Conservation (phyloP, 495 filamentous ascomycete genomes). For the Annulohypoxylon stygium region DNA sequence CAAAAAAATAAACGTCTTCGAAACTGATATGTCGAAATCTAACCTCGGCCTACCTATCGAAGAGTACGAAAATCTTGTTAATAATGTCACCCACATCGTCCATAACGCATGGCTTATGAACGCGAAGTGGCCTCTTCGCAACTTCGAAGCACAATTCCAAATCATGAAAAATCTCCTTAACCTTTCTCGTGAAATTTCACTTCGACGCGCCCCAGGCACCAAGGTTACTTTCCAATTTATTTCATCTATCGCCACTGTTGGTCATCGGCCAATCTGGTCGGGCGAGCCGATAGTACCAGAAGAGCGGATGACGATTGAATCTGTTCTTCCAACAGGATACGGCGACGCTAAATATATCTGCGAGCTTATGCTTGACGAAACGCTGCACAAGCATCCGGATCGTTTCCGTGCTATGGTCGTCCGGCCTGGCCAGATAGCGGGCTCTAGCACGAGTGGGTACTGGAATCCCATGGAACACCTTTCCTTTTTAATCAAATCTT, state of each 20-base stretch:
- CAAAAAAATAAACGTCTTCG: conserved; percentile 50
- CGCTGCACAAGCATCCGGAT: conserved; percentile 59
- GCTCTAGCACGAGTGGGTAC: conserved; percentile 62
- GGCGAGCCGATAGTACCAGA: conserved; percentile 58
- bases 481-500: conserved; percentile 65
- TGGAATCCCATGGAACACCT: conserved; percentile 68
- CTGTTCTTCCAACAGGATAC: conserved; percentile 62
- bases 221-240: conserved; percentile 62
- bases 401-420: conserved; percentile 62
- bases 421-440: conserved; percentile 65
- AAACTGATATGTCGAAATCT: conserved; percentile 61
- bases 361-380: conserved; percentile 64
- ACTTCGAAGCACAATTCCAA: conserved; percentile 64
- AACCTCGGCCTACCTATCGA: conserved; percentile 61
- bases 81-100: conserved; percentile 66
- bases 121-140: conserved; percentile 55
- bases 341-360: conserved; percentile 66
- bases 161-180: conserved; percentile 61
- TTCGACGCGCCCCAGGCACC: conserved; percentile 47
- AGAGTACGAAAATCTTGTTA: conserved; percentile 56
- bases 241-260: conserved; percentile 66
- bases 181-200: conserved; percentile 55
- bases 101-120: conserved; percentile 72
- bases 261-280: conserved; percentile 58
- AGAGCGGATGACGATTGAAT: conserved; percentile 53